These are phyloP conservation scores for Rhizophlyctis rosea DNA, from an alignment of 192 early-diverging fungal genomes.

Conservation along the genomic window DNA sequence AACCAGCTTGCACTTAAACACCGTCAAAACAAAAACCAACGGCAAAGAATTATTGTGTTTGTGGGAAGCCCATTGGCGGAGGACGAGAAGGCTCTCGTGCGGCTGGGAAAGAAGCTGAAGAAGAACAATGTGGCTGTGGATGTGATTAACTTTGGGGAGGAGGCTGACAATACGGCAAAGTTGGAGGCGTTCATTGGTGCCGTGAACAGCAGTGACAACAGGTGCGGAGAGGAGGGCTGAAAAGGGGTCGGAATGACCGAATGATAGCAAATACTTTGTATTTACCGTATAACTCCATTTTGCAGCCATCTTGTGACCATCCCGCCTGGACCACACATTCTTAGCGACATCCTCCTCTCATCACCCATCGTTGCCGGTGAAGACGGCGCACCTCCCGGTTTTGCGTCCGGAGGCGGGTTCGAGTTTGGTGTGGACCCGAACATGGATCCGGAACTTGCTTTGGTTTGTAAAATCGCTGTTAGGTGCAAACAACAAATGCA, in stretches of 20 bases:
- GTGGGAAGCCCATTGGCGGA: constrained; percentile 83
- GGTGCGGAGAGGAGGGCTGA: constrained; percentile 39
- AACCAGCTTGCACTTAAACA: constrained; percentile 87
- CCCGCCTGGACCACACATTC: constrained; percentile 89
- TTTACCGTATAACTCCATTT: background rate
- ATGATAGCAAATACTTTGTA: background rate
- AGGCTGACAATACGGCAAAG: constrained; percentile 80
- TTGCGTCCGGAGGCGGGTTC: constrained; percentile 65
- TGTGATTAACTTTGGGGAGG: constrained; percentile 94
- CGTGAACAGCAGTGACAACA: constrained; percentile 92
- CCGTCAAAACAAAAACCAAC: constrained; percentile 94
- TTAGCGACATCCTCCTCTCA: constrained; percentile 82
- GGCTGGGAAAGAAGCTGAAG: constrained; percentile 92
- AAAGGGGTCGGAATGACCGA: background rate
- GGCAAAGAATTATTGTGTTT: constrained; percentile 91
- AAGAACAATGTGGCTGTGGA: constrained; percentile 98
- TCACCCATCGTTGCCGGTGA: constrained; percentile 86
- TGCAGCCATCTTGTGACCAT: constrained; percentile 83
- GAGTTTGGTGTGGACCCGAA: constrained; percentile 94
- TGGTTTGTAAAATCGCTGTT: constrained; percentile 42
- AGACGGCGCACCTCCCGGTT: constrained; percentile 69
- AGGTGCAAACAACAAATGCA: background rate
- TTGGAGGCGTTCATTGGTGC: constrained; percentile 85
- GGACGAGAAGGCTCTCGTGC: constrained; percentile 75
- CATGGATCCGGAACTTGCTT: constrained; percentile 89